Conservation (phyloP, 805 yeast genomes). For the Pichia exigua region DNA sequence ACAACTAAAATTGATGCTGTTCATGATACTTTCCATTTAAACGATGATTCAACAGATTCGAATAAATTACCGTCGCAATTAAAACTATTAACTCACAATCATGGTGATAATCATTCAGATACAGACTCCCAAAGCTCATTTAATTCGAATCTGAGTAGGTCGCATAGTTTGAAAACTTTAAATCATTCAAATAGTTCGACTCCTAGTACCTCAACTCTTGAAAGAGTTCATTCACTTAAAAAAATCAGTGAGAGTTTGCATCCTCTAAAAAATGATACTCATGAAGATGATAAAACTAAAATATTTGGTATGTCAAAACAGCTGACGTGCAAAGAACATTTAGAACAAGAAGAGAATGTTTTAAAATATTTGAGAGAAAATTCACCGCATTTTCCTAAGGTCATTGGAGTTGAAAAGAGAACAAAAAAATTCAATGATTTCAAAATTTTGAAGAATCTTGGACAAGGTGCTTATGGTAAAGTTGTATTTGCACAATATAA, state of each 20-base stretch:
- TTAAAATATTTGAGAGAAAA: conserved; percentile 26
- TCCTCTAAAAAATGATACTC: not conserved
- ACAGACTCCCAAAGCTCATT: conserved; percentile 21
- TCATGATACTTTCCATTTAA: not conserved
- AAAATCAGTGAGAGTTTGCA: not conserved
- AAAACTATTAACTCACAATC: conserved; percentile 35
- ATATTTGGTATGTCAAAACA: not conserved
- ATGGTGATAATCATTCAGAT: conserved; percentile 23
- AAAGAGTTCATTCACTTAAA: not conserved
- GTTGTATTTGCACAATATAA: conserved; percentile 73
- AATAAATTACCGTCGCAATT: conserved; percentile 44
- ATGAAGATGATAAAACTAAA: not conserved
- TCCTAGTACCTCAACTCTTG: conserved; percentile 3
- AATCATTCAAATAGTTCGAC: not conserved
- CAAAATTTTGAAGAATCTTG: conserved; percentile 65
- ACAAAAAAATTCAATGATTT: conserved; percentile 69
- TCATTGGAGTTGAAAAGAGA: conserved; percentile 62
- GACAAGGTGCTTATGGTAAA: conserved; percentile 96
- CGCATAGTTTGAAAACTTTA: conserved; percentile 18
- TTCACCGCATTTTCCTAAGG: conserved; percentile 37
- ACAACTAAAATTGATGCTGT: not conserved
- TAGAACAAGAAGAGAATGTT: conserved; percentile 12
- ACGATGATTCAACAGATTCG: conserved; percentile 9
- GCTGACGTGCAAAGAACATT: conserved; percentile 7
- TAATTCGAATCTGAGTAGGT: conserved; percentile 15